A percentile compares a stretch with the other conserved stretches of the same genome.
Conservation (phyloP, 2,329 filamentous ascomycete species). For the Aspergillus terreus region DNA sequence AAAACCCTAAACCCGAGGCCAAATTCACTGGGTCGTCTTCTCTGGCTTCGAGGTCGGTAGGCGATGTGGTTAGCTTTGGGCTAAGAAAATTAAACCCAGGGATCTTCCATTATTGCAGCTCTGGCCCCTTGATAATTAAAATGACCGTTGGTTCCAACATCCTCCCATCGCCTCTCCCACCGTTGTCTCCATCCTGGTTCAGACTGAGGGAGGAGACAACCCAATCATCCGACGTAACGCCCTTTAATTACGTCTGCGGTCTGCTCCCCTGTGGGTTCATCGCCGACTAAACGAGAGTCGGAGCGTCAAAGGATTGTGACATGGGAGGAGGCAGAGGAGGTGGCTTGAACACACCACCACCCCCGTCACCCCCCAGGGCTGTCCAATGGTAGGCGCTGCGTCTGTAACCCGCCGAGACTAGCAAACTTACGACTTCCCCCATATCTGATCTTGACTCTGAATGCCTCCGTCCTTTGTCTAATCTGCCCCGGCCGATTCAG, state of each 20-base stretch:
- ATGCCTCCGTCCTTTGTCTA: background rate
- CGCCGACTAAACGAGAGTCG: background rate
- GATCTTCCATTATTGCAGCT: too few species aligned
- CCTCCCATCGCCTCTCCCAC: too few species aligned
- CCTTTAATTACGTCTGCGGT: background rate
- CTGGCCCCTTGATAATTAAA: too few species aligned
- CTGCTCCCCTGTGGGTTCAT: background rate
- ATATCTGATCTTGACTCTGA: background rate
- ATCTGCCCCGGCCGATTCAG: background rate
- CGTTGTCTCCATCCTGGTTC: too few species aligned
- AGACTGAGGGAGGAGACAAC: too few species aligned
- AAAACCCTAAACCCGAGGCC: background rate
- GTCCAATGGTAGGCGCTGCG: background rate
- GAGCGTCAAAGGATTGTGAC: background rate
- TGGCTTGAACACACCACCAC: background rate
- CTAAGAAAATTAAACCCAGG: too few species aligned
- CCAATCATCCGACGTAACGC: background rate
- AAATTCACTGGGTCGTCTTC: background rate
- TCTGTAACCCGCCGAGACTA: background rate
- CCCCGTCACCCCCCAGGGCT: background rate
- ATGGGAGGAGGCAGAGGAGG: background rate
- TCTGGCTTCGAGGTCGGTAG: too few species aligned
- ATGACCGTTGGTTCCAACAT: too few species aligned
- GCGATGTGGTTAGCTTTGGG: too few species aligned
- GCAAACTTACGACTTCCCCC: slow-evolving; percentile 1